Conservation (phyloP, 108 stramenopile genomes). For the Conticribra guillardii region DNA sequence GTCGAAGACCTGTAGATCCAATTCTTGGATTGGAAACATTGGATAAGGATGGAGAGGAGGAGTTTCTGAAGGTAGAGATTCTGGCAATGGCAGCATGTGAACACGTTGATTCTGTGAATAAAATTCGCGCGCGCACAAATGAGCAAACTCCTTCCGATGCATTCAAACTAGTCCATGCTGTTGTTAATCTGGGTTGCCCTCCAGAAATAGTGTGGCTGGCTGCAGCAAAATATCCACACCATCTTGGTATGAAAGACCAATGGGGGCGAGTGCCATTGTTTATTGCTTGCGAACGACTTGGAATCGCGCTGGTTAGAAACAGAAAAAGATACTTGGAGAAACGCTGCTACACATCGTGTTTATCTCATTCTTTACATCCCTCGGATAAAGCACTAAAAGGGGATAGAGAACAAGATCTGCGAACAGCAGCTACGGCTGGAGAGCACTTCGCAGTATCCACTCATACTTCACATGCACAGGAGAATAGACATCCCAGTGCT, state of each 20-base stretch:
- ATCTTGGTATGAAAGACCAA: conserved; percentile 20
- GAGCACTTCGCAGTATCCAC: no score
- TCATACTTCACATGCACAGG: no score
- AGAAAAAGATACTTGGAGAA: no score
- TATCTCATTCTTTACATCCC: no score
- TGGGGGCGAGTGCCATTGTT: conserved; percentile 20
- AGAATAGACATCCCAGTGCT: no score
- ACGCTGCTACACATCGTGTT: no score
- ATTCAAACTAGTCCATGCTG: conserved; percentile 32
- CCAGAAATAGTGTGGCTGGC: conserved; percentile 39
- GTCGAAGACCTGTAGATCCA: conserved; percentile 35
- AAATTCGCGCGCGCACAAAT: not conserved
- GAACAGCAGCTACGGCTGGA: no score
- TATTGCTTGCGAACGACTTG: conserved; percentile 24
- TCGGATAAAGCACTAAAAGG: no score
- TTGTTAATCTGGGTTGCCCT: conserved; percentile 16
- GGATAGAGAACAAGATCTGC: no score
- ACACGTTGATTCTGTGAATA: conserved; percentile 5
- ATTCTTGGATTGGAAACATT: conserved; percentile 22
- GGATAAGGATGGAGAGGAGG: conserved; percentile 24
- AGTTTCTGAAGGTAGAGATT: conserved; percentile 35
- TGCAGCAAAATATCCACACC: conserved; percentile 25
- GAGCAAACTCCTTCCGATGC: not conserved
- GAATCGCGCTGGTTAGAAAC: not conserved
- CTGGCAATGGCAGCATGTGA: conserved; percentile 25